These are phyloP conservation scores for Hansenula sp. DNA, from an alignment of 1,139 yeast genomes.

Conservation along the genomic window DNA sequence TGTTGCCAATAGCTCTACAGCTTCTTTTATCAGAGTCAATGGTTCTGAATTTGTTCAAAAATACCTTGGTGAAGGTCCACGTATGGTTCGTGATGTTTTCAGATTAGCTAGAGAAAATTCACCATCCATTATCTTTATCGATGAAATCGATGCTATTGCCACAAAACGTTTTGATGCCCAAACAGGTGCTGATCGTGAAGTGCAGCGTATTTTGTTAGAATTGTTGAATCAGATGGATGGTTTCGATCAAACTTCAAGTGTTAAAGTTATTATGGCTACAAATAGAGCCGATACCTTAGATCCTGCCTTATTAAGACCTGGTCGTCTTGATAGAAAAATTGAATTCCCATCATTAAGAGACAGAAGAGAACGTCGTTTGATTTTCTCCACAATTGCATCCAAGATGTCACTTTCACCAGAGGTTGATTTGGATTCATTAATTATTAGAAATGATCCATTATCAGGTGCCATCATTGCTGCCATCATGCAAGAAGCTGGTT, in stretches of 20 bases:
- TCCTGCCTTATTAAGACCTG: conserved; percentile 96
- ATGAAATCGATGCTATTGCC: conserved; percentile 98
- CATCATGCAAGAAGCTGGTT: conserved; percentile 99
- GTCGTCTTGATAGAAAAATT: conserved; percentile 96
- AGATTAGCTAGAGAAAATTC: conserved; percentile 95
- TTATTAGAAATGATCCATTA: conserved; percentile 92
- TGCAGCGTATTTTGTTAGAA: conserved; percentile 94
- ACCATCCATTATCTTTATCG: conserved; percentile 94
- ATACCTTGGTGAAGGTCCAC: conserved; percentile 97
- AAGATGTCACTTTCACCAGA: conserved; percentile 98
- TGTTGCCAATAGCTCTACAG: conserved; percentile 94
- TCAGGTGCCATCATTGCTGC: conserved; percentile 99
- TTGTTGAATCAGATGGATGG: conserved; percentile 99
- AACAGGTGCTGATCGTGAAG: conserved; percentile 99
- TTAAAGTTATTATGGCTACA: conserved; percentile 98
- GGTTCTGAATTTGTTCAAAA: conserved; percentile 99
- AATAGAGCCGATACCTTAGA: conserved; percentile 97
- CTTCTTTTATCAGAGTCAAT: conserved; percentile 92
- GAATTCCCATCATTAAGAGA: conserved; percentile 95
- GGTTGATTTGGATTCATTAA: conserved; percentile 90
- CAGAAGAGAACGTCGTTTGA: conserved; percentile 95
- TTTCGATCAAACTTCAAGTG: conserved; percentile 91
- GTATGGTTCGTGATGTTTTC: conserved; percentile 99
- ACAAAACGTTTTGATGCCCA: conserved; percentile 99
- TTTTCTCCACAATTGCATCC: conserved; percentile 93